Evolutionary conservation across 2,329 filamentous ascomycete species (phyloP).

Genomic region (Scolecobasidium constrictum): DNA sequence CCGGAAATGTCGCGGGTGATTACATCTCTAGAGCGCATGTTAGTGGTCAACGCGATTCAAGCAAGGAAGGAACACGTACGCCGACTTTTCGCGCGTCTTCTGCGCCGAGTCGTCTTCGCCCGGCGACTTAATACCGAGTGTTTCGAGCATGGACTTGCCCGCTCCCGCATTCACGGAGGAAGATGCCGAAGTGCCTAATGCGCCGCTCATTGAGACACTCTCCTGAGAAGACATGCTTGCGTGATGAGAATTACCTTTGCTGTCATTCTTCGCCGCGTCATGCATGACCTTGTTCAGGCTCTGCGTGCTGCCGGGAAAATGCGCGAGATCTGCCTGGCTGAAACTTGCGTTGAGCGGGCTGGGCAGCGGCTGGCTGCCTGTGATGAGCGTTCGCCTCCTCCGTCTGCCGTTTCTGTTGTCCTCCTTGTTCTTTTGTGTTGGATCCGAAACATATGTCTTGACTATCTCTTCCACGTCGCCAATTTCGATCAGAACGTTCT

Average conservation of each 20-base stretch:
- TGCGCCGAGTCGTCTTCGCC: conserved; percentile 48
- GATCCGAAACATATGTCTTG: conserved; percentile 83
- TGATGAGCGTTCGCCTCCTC: conserved; percentile 85
- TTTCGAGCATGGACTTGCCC: conserved; percentile 47
- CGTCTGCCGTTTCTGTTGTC: conserved; percentile 86
- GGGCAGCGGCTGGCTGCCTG: conserved; percentile 89
- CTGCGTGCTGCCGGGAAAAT: conserved; percentile 47
- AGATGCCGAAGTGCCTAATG: conserved; percentile 36
- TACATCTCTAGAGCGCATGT: conserved; percentile 53
- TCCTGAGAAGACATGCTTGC: conserved; percentile 21
- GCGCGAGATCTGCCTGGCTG: conserved; percentile 60
- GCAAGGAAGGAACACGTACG: conserved; percentile 49
- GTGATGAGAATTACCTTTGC: conserved; percentile 45
- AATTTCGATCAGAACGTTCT: conserved; percentile 97
- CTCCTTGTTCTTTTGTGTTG: conserved; percentile 58
- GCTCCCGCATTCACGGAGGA: conserved; percentile 18
- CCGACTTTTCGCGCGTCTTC: conserved; percentile 82
- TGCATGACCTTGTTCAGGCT: conserved; percentile 79
- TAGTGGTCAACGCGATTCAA: not conserved
- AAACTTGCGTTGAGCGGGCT: conserved; percentile 91
- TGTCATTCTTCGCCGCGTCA: conserved; percentile 32
- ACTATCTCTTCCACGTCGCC: conserved; percentile 98
- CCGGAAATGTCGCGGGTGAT: conserved; percentile 88
- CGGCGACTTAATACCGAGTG: conserved; percentile 43
- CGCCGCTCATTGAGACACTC: conserved; percentile 41